These are phyloP conservation scores for Fistulifera solaris DNA, from an alignment of 108 stramenopile species.

Conservation along the genomic window DNA sequence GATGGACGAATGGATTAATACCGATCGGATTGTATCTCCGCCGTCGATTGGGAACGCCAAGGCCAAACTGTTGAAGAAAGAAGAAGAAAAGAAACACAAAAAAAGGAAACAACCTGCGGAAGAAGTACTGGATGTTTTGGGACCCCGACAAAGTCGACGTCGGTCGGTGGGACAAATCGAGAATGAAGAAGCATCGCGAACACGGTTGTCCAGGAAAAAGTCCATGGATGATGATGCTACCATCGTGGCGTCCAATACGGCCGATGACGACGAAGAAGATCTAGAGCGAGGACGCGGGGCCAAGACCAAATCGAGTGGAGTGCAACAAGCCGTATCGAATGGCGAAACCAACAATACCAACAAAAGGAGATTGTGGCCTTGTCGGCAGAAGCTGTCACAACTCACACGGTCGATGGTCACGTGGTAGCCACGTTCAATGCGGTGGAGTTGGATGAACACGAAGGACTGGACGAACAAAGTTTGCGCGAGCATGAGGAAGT, in stretches of 20 bases:
- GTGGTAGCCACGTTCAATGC: conserved; percentile 74
- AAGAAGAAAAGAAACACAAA: conserved; percentile 39
- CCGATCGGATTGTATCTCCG: conserved; percentile 66
- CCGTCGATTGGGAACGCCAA: conserved; percentile 79
- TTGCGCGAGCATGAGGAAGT: conserved; percentile 98
- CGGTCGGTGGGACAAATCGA: neutral
- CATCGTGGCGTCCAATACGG: conserved; percentile 9
- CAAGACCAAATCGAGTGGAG: conserved; percentile 7
- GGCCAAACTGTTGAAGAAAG: conserved; percentile 59
- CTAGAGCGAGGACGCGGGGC: neutral
- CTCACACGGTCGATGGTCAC: conserved; percentile 58
- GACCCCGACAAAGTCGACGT: conserved; percentile 31
- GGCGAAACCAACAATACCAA: conserved; percentile 6
- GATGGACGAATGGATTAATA: conserved; percentile 97
- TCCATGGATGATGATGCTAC: conserved; percentile 16
- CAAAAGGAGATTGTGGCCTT: conserved; percentile 32
- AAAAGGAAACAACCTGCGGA: conserved; percentile 34
- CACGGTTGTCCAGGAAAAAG: conserved; percentile 2
- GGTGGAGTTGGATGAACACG: conserved; percentile 93
- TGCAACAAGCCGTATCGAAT: neutral
- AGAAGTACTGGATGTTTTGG: conserved; percentile 18
- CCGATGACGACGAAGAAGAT: conserved; percentile 10
- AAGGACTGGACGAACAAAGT: conserved; percentile 92
- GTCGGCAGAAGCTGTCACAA: conserved; percentile 37
- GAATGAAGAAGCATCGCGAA: conserved; percentile 11